Evolutionary conservation across 139 green algal species (phyloP).

Genomic region (Haematococcus sp.): DNA sequence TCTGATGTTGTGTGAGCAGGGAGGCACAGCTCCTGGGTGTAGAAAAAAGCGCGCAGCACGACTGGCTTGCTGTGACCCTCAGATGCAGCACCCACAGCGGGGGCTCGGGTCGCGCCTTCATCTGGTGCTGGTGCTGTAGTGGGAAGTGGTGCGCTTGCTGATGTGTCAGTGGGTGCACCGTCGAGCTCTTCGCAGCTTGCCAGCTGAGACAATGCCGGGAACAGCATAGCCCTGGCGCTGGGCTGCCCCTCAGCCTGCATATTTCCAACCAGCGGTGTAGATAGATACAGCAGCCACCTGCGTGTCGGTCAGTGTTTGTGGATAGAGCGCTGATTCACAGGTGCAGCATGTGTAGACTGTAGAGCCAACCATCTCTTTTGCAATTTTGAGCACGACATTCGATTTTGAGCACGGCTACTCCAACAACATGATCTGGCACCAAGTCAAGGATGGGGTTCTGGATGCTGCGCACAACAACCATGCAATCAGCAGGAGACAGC

Average conservation of each 20-base stretch:
- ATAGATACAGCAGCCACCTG: constrained; percentile 12
- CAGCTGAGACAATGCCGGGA: background rate
- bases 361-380: too few relatives aligned
- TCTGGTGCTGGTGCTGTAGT: background rate
- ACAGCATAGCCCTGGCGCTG: background rate
- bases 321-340: too few relatives aligned
- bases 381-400: too few relatives aligned
- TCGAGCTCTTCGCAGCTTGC: too few relatives aligned
- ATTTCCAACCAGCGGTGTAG: background rate
- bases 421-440: too few relatives aligned
- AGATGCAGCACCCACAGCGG: too few relatives aligned
- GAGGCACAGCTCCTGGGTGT: background rate
- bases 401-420: too few relatives aligned
- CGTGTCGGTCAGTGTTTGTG: too few relatives aligned
- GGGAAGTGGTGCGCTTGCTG: background rate
- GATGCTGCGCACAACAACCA: background rate
- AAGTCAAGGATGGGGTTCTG: background rate
- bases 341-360: too few relatives aligned
- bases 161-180: background rate
- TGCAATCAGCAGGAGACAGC: background rate
- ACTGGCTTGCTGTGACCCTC: too few relatives aligned
- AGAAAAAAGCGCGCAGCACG: background rate
- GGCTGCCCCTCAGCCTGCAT: background rate
- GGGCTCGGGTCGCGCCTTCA: too few relatives aligned
- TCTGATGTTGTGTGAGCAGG: background rate